Conservation (phyloP, 140 eudicot genomes). For the Cichorium intybus region DNA sequence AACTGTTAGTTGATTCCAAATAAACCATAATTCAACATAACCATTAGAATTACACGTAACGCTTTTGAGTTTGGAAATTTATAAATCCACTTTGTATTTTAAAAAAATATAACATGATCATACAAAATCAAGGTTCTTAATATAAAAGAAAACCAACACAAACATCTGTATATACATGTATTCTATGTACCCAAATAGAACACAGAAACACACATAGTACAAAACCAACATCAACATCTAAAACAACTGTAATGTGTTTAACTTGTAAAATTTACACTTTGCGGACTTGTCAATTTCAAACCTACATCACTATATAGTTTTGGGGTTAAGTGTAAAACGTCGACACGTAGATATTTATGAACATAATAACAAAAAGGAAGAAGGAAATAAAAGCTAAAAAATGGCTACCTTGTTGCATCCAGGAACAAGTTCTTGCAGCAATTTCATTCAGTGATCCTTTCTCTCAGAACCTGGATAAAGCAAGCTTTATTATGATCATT, state of each 20-base stretch:
- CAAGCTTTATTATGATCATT: too few relatives aligned
- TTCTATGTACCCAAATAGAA: too few relatives aligned
- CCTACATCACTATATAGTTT: too few relatives aligned
- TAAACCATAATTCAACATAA: not conserved
- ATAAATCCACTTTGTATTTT: not conserved
- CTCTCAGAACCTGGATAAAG: constrained; percentile 77
- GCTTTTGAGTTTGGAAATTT: not conserved
- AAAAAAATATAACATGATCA: not conserved
- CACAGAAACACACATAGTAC: not conserved
- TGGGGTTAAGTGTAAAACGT: too few relatives aligned
- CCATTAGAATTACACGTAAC: not conserved
- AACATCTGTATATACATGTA: not conserved
- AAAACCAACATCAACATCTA: not conserved
- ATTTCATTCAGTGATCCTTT: constrained; percentile 84
- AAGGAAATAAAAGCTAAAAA: too few relatives aligned
- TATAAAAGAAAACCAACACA: not conserved
- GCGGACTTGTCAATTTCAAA: too few relatives aligned
- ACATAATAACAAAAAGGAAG: too few relatives aligned
- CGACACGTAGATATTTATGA: too few relatives aligned
- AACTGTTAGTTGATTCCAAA: not conserved
- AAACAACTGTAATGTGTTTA: too few relatives aligned
- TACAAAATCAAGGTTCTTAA: not conserved
- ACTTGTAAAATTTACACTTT: too few relatives aligned
- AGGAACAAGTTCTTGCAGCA: constrained; percentile 97
- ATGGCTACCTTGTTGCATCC: constrained; percentile 93